These are phyloP conservation scores for Hymenoscyphus occultus DNA, from an alignment of 2,329 filamentous ascomycete genomes.

Conservation along the genomic window DNA sequence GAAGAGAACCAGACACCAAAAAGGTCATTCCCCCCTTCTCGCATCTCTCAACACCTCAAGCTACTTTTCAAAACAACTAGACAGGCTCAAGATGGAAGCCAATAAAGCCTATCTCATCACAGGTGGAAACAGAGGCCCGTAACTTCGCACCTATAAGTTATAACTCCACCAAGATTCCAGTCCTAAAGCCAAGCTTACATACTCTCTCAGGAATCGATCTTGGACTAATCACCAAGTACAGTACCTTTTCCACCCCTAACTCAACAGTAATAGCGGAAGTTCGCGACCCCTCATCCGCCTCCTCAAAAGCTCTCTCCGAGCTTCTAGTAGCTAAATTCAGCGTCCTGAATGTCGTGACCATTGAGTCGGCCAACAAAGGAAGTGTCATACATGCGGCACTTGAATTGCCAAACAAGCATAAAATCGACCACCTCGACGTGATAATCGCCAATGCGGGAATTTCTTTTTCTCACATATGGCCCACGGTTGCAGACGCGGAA, in stretches of 20 bases:
- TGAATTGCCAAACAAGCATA: conserved; percentile 32
- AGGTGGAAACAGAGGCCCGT: conserved; percentile 18
- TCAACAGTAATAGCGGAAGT: conserved; percentile 40
- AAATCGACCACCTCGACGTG: conserved; percentile 45
- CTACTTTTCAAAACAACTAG: background rate
- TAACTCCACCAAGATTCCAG: background rate
- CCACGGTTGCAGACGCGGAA: conserved; percentile 33
- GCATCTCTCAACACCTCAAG: background rate
- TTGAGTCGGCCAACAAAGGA: conserved; percentile 39
- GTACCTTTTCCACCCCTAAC: conserved; percentile 35
- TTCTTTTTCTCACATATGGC: conserved; percentile 35
- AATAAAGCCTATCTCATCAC: conserved; percentile 16
- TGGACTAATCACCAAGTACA: conserved; percentile 33
- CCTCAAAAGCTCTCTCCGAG: conserved; percentile 31
- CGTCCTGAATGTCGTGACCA: conserved; percentile 42
- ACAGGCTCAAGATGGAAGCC: background rate
- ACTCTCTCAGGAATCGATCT: conserved; percentile 29
- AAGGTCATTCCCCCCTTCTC: no score
- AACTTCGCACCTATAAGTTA: background rate
- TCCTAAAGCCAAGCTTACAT: background rate
- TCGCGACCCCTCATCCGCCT: conserved; percentile 31
- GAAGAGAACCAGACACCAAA: no score
- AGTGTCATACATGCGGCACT: conserved; percentile 39
- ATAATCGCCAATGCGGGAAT: conserved; percentile 54
- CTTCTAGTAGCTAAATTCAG: conserved; percentile 28